Percentiles rank a stretch among this genome's conserved stretches.
These are phyloP conservation scores for Pleurotus sapidus DNA, from an alignment of 768 basidiomycete genomes.

Conservation along the genomic window DNA sequence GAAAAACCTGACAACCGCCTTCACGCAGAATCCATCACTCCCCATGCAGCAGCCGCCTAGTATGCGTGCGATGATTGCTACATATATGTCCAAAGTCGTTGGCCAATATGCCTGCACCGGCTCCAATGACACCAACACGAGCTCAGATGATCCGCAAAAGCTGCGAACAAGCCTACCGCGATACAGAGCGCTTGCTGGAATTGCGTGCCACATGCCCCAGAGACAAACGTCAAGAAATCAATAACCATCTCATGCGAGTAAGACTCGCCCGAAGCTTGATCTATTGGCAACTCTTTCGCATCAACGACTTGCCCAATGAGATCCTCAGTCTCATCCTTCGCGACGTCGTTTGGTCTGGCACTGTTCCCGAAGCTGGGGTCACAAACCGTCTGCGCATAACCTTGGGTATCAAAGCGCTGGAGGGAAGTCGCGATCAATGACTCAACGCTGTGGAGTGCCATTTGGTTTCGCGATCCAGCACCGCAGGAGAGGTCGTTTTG, in stretches of 20 bases:
- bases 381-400: constrained; percentile 46
- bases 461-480: constrained; percentile 58
- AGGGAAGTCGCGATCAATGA: constrained; percentile 45
- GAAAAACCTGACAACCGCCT: background rate
- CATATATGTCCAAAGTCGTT: background rate
- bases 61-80: background rate
- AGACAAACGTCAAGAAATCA: constrained; percentile 24
- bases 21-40: background rate
- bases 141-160: background rate
- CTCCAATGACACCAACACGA: background rate
- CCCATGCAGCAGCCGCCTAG: background rate
- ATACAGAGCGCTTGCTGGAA: background rate
- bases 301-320: constrained; percentile 64
- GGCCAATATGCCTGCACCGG: background rate
- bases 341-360: constrained; percentile 51
- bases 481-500: constrained; percentile 49
- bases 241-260: constrained; percentile 15
- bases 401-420: constrained; percentile 61
- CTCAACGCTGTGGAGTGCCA: constrained; percentile 57
- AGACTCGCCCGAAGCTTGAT: constrained; percentile 27
- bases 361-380: constrained; percentile 30
- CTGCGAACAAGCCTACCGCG: background rate
- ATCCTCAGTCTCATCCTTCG: constrained; percentile 66
- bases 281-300: constrained; percentile 43
- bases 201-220: background rate